These are phyloP conservation scores for Fusarium papillatum DNA, from an alignment of 2,329 filamentous ascomycete genomes.

Conservation along the genomic window DNA sequence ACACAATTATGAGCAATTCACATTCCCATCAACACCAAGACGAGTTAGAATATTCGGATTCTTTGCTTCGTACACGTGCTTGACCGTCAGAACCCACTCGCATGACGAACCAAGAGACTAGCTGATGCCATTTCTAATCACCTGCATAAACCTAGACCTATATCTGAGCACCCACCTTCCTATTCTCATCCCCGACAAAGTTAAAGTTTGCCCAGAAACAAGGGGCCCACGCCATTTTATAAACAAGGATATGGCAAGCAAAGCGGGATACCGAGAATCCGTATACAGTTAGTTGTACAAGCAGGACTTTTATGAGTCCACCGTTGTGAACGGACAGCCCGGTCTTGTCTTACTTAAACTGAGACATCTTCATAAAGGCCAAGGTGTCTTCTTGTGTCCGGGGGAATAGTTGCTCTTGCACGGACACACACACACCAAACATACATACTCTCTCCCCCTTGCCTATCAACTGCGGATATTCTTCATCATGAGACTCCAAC, in stretches of 20 bases:
- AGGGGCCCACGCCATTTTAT: background rate
- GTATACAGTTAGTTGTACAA: background rate
- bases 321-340: background rate
- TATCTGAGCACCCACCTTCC: background rate
- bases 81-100: background rate
- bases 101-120: background rate
- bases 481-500: conserved; percentile 5
- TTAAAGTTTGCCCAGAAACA: background rate
- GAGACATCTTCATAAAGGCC: conserved; percentile 1
- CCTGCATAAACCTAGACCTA: background rate
- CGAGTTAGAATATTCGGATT: background rate
- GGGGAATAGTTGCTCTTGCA: background rate
- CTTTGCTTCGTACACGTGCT: background rate
- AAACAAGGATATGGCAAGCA: background rate
- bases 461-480: background rate
- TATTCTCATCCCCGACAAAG: background rate
- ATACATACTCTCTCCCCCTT: background rate
- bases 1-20: background rate
- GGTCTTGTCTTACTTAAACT: background rate
- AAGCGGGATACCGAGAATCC: background rate
- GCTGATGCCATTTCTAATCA: background rate
- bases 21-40: background rate
- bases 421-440: background rate
- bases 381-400: background rate
- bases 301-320: background rate